These are phyloP conservation scores for Rubia yunnanensis DNA, from an alignment of 257 asterid species.

Conservation along the genomic window DNA sequence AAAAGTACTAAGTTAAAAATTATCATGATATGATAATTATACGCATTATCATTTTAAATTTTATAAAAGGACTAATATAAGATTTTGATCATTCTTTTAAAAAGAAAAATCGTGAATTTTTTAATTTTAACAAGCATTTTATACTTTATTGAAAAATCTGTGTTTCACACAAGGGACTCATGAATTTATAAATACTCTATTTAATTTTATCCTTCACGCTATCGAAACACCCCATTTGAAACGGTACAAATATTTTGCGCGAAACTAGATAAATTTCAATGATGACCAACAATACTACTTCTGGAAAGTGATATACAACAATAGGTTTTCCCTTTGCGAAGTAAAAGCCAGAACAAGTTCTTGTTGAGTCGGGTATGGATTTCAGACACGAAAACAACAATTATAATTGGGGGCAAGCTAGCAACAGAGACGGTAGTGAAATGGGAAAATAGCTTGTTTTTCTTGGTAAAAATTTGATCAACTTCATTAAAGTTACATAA, in stretches of 20 bases:
- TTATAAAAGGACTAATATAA: too few species aligned
- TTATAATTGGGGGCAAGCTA: too few species aligned
- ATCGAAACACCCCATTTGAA: background rate
- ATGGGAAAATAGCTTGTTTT: background rate
- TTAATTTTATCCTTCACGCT: background rate
- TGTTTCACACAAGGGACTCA: too few species aligned
- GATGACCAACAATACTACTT: background rate
- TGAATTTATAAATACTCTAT: too few species aligned
- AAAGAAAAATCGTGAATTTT: too few species aligned
- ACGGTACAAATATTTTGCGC: background rate
- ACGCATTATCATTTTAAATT: too few species aligned
- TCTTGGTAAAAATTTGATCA: background rate
- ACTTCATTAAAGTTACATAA: background rate
- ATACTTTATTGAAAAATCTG: too few species aligned
- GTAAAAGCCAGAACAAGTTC: constrained; percentile 7
- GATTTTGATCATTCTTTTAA: too few species aligned
- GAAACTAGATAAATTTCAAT: background rate
- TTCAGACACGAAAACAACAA: background rate
- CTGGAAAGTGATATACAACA: background rate
- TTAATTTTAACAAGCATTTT: too few species aligned
- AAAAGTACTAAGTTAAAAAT: too few species aligned
- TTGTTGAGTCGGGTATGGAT: too few species aligned
- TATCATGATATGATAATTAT: too few species aligned
- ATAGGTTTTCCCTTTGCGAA: background rate
- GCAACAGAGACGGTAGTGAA: background rate